Evolutionary conservation across 2,329 filamentous ascomycete genomes (phyloP), one percentile per base, ranked within the genome.

Genomic region (Alternaria conjuncta): DNA sequence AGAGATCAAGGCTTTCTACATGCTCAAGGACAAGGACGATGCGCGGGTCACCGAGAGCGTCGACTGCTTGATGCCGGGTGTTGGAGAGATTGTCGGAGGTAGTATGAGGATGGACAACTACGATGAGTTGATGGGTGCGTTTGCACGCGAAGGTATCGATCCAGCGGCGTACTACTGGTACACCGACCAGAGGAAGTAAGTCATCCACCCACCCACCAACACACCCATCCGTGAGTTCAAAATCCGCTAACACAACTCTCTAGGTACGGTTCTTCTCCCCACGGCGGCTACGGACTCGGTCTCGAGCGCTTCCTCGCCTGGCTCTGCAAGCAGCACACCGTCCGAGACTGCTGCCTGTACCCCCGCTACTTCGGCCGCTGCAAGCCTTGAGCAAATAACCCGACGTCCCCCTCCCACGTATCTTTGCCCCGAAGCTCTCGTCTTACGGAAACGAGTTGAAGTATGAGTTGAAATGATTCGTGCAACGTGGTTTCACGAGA

Each of bases 1-100:
- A 63, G 93, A 95, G 84, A 97, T 99, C 86, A 99, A 99, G 86
- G 92, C 96, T 2, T 99, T 99, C 82, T 99, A 99, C 87, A 99
- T 99, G 96, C 91, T 94, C 83, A 94, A 91, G 82, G 96, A 95
- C 73, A 85, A 86, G 46, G 82, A 87, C 28, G 96, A 99, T 78
- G 84, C 82, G 28, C 88, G 94, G 25, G 93, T 97, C 26, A 99
- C 96, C 0, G 95, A 99, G 86, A 93, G 89, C 66, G 95, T 98
- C 13, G 96, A 99, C 70, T 87, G 88, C 63, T 79, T 91, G 66
- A 91, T 99, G 94, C 96, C 96, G 11, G 93, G 93, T 71, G 96
- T 99, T 25, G 96, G 96, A 64, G 96, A 98, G 85, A 97, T 98
- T 76, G 94, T 98, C 3, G 95, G 96, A 66, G 96, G 95, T 6